A percentile compares a stretch with the other conserved stretches of the same genome.
These are phyloP conservation scores for Calonectria crousiana DNA, from an alignment of 2,329 filamentous ascomycete species.

Conservation along the genomic window DNA sequence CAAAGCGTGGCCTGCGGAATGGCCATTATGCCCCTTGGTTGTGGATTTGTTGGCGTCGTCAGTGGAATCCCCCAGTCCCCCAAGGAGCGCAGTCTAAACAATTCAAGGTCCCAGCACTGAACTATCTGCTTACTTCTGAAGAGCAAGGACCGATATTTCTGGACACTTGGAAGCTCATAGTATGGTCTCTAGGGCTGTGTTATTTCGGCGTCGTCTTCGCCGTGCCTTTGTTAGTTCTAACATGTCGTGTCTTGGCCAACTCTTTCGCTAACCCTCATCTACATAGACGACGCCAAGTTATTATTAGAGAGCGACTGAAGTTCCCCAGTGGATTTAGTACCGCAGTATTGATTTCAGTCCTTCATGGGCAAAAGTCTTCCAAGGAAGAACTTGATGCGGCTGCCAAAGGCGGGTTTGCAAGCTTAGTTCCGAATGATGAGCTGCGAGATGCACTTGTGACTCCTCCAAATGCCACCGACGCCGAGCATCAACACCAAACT, in stretches of 20 bases:
- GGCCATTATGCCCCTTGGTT: conserved; percentile 95
- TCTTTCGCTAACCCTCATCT: neutral
- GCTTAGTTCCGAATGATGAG: conserved; percentile 52
- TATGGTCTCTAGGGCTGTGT: conserved; percentile 94
- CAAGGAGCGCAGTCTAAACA: neutral
- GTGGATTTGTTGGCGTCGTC: conserved; percentile 91
- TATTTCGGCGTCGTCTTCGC: conserved; percentile 98
- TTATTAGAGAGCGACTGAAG: conserved; percentile 90
- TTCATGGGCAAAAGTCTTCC: conserved; percentile 73
- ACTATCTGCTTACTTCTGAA: conserved; percentile 81
- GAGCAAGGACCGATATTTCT: conserved; percentile 84
- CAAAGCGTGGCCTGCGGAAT: conserved; percentile 96
- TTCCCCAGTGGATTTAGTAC: conserved; percentile 98
- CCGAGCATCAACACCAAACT: conserved; percentile 49
- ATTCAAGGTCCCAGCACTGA: conserved; percentile 82
- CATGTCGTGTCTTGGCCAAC: conserved; percentile 7
- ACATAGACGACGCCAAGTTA: conserved; percentile 81
- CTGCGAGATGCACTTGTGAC: conserved; percentile 36
- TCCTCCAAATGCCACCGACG: conserved; percentile 38
- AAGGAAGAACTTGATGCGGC: conserved; percentile 51
- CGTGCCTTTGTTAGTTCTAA: conserved; percentile 76
- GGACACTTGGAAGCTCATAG: conserved; percentile 79
- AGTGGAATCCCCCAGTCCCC: conserved; percentile 41
- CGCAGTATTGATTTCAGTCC: conserved; percentile 89
- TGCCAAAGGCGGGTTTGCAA: conserved; percentile 56